Percentiles rank a stretch among this genome's conserved stretches.
Conservation (phyloP, 164 flowering plant genomes). For the Nymphaea thermarum region DNA sequence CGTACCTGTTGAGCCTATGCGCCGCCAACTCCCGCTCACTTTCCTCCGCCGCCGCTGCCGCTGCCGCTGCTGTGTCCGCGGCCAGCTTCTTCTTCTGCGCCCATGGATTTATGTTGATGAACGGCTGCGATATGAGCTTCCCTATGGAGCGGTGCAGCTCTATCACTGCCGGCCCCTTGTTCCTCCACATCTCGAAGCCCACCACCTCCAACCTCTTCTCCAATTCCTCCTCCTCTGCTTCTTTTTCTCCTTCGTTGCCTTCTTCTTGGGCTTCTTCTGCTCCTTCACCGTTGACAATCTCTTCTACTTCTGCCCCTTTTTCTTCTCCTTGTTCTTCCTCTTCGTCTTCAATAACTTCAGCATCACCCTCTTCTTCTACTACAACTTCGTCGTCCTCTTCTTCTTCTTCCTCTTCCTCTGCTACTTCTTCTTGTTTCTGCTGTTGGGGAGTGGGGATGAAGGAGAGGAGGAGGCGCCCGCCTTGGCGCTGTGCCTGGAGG, state of each 20-base stretch:
- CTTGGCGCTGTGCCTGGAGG: conserved; percentile 23
- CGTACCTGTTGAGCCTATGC: conserved; percentile 40
- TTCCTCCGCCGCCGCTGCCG: conserved; percentile 7
- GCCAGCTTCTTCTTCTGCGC: conserved; percentile 5
- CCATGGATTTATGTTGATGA: conserved; percentile 22
- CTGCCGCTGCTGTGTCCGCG: conserved; percentile 16
- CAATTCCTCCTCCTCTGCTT: neutral
- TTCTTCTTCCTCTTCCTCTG: conserved; percentile 4
- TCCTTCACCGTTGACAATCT: conserved; percentile 1
- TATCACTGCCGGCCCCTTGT: conserved; percentile 29
- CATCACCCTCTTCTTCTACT: conserved; percentile 3
- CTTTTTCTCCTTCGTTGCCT: conserved; percentile 1
- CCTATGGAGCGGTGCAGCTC: conserved; percentile 31
- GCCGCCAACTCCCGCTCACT: conserved; percentile 3
- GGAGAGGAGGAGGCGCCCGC: conserved; percentile 56
- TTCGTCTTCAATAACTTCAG: conserved; percentile 8
- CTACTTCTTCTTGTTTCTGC: conserved; percentile 4
- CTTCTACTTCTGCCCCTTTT: conserved; percentile 3
- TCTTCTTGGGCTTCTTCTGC: neutral
- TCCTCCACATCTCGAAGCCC: conserved; percentile 11
- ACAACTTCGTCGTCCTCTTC: conserved; percentile 8
- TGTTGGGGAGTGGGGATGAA: conserved; percentile 8
- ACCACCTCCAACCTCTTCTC: conserved; percentile 5
- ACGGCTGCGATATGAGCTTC: conserved; percentile 1
- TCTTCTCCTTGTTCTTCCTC: conserved; percentile 1